Evolutionary conservation across 176 grass and related monocot species (phyloP), one percentile per base, ranked within the genome.

Genomic region (Guadua angustifolia): DNA sequence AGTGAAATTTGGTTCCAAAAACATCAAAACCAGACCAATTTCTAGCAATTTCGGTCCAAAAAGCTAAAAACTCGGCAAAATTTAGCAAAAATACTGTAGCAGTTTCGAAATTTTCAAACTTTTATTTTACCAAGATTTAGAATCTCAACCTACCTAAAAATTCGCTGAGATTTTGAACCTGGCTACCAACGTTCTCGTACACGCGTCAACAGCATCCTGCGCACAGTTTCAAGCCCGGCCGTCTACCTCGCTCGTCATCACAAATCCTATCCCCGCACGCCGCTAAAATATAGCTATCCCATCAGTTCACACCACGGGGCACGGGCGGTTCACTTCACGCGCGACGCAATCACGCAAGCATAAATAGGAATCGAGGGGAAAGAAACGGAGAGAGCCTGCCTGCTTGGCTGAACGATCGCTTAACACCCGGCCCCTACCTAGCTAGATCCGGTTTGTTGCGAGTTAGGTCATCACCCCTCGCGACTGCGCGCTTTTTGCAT

Each of bases 371-470:
- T 7, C 39, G 39, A 40, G 39, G 39, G 39, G 35, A 40, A 40
- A 40, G 39, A 40, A 40, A 69, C 9, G 39, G 19, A 43, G 19
- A 43, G 2, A 44, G 38, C 52, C 25, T 2, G 2, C 9, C n/a
- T 0, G 32, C 11, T 61, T 77, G 9, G 68, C 26, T 60, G 15
- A 49, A 3, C 11, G 17, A 49, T 25, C 58, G 19, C 42, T 0
- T 40, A 7, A 40, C 5, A 4, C 5, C n/a, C 17, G 1, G n/a
- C n/a, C n/a, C n/a, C n/a, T n/a, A n/a, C n/a, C n/a, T n/a, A n/a
- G n/a, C 25, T 66, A 66, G 76, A 79, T 66, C 17, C 35, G 9
- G 75, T 79, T 89, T 26, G 83, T 64, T 90, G 73, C 57, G 79
- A 58, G 88, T 49, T 82, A 58, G 88, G 83, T 77, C 66, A 82